phyloP scores from a whole-genome alignment of 2,329 filamentous ascomycete genomes.

The Ilyonectria sp. region DNA sequence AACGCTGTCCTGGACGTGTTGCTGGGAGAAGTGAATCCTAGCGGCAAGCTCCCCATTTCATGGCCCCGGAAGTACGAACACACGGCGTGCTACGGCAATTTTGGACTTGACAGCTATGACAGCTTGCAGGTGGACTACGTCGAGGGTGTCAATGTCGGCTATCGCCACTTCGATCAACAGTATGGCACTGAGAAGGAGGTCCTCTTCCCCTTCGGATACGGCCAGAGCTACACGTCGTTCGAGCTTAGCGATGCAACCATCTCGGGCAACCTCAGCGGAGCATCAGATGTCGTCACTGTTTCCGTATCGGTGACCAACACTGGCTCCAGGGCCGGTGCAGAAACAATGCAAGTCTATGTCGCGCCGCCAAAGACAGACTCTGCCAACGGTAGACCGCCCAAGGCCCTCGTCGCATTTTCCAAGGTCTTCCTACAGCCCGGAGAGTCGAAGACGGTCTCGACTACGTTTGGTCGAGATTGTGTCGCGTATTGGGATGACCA shows the following conservation, averaged over 20 bases:
- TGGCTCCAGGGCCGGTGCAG: background rate
- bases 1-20: slow-evolving; percentile 77
- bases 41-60: slow-evolving; percentile 27
- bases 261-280: background rate
- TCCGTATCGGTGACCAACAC: slow-evolving; percentile 6
- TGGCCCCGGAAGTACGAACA: slow-evolving; percentile 24
- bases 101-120: slow-evolving; percentile 15
- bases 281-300: background rate
- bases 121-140: slow-evolving; percentile 20
- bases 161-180: slow-evolving; percentile 16
- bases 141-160: slow-evolving; percentile 25
- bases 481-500: slow-evolving; percentile 19
- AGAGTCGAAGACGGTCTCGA: background rate
- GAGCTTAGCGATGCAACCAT: background rate
- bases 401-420: slow-evolving; percentile 10
- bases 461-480: slow-evolving; percentile 2
- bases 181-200: slow-evolving; percentile 14
- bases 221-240: slow-evolving; percentile 20
- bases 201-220: slow-evolving; percentile 22
- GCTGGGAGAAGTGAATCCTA: slow-evolving; percentile 18
- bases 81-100: slow-evolving; percentile 22
- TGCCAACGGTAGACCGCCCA: background rate
- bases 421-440: slow-evolving; percentile 8
- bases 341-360: slow-evolving; percentile 15
- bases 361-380: slow-evolving; percentile 4